Evolutionary conservation across 2,329 filamentous ascomycete species (phyloP), one percentile per base, ranked within the genome.

Genomic region (Fusarium lateritium): DNA sequence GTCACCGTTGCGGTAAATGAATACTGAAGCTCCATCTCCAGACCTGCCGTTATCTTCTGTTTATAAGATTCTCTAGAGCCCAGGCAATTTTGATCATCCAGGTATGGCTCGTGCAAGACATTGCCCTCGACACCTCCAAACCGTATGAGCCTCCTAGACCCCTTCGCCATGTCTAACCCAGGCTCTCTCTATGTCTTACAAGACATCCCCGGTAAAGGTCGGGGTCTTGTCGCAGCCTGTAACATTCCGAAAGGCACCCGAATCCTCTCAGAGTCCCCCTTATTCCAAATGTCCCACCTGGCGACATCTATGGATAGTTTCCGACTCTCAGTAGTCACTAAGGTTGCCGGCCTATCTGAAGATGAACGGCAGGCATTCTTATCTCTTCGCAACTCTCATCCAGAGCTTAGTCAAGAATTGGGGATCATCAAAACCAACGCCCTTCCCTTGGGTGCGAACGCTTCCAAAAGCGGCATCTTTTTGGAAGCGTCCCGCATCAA

Each of bases 401-500:
- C 34, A 11, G 26, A 50, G 2, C 24, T 46, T 6, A 31, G 33
- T 6, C 13, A 13, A 1, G 46, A 43, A 3, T 14, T 72, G 7
- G 59, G 58, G 0, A 69, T 69, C 21, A 19, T 39, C 5, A 42
- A 24, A 9, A 71, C 67, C 5, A 73, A 70, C 13, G 51, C 42
- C 5, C 36, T 65, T 14, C 52, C 52, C 6, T 22, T 65, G 7
- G 55, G 54, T 3, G 38, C 57, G 7, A 13, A 47, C 3, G 21
- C 47, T 11, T 19, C 38, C 10, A 28, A 42, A n/a, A 50, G 39
- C 7, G 71, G 67, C 28, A 31, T 76, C 6, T 76, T 75, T 44
- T 53, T 67, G 8, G 21, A 60, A 7, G 62, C 71, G 10, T 70
- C 68, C 10, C 72, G 72, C 1, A 62, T 78, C 50, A 78, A 78